Evolutionary conservation across 164 flowering plant species (phyloP).

Genomic region (Vitis riparia): DNA sequence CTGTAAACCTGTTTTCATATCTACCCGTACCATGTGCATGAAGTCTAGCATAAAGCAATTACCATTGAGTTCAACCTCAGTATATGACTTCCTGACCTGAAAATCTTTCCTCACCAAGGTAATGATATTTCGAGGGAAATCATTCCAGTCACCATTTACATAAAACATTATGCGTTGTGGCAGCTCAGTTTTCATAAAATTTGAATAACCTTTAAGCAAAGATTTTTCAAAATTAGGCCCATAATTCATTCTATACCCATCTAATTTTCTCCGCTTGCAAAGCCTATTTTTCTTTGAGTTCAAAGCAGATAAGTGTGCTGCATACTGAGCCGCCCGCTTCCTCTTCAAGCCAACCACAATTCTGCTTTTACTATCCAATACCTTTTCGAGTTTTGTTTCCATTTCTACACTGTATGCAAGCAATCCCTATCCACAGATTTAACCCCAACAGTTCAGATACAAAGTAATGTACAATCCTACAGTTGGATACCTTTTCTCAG

Average conservation of each 20-base stretch:
- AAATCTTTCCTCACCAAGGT: constrained; percentile 48
- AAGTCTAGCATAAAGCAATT: constrained; percentile 55
- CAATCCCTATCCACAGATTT: constrained; percentile 40
- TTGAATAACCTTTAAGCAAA: constrained; percentile 48
- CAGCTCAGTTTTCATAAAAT: constrained; percentile 58
- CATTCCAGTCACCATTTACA: constrained; percentile 69
- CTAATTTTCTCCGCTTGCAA: constrained; percentile 49
- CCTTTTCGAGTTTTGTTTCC: constrained; percentile 76
- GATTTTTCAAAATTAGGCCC: constrained; percentile 33
- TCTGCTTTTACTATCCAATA: constrained; percentile 58
- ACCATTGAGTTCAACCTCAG: constrained; percentile 57
- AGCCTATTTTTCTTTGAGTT: constrained; percentile 23
- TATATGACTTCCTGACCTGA: constrained; percentile 42
- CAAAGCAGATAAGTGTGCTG: constrained; percentile 28
- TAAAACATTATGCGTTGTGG: constrained; percentile 69
- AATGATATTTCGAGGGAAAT: constrained; percentile 50
- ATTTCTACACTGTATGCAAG: constrained; percentile 39
- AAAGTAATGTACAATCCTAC: constrained; percentile 4
- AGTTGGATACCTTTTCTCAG: not conserved
- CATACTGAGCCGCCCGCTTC: constrained; percentile 44
- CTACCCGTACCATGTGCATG: constrained; percentile 61
- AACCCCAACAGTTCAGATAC: constrained; percentile 18
- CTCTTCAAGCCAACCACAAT: constrained; percentile 53
- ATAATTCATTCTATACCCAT: constrained; percentile 32
- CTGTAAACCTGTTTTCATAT: constrained; percentile 54